Evolutionary conservation across 2,329 filamentous ascomycete genomes (phyloP).

Genomic region (Reticulascus tulasneorum): DNA sequence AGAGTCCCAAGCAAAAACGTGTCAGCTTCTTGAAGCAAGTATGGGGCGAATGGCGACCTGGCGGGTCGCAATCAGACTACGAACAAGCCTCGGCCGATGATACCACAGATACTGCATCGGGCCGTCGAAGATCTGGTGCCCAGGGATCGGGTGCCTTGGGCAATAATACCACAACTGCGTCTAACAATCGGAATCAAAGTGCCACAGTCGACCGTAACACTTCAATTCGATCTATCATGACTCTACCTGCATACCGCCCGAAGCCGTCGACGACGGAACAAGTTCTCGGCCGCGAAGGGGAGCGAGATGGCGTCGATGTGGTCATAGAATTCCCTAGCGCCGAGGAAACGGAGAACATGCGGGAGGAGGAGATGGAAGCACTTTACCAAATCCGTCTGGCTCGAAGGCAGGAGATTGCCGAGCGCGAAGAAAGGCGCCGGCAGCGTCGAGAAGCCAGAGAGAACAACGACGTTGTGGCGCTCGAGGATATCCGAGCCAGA

Average conservation of each 20-base stretch:
- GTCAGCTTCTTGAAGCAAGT: constrained; percentile 10
- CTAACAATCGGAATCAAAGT: constrained; percentile 18
- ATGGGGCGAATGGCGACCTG: constrained; percentile 6
- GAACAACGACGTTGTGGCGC: constrained; percentile 63
- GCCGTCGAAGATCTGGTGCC: constrained; percentile 1
- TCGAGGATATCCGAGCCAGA: constrained; percentile 63
- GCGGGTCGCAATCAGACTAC: constrained; percentile 17
- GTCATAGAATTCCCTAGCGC: constrained; percentile 80
- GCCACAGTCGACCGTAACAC: constrained; percentile 70
- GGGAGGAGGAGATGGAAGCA: constrained; percentile 89
- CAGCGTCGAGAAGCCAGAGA: constrained; percentile 68
- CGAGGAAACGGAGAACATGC: constrained; percentile 72
- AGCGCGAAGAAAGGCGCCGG: constrained; percentile 71
- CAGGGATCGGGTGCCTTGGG: constrained; percentile 10
- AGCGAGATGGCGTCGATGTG: constrained; percentile 85
- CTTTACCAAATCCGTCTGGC: constrained; percentile 84
- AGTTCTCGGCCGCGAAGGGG: constrained; percentile 83
- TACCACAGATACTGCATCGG: constrained; percentile 12
- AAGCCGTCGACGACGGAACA: constrained; percentile 72
- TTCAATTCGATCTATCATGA: constrained; percentile 90
- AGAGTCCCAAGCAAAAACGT: constrained; percentile 12
- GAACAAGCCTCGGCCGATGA: constrained; percentile 27
- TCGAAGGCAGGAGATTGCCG: constrained; percentile 69
- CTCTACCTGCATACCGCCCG: constrained; percentile 77
- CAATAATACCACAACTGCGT: constrained; percentile 14